Conservation (phyloP, 257 asterid species). For the Nicotiana attenuata region DNA sequence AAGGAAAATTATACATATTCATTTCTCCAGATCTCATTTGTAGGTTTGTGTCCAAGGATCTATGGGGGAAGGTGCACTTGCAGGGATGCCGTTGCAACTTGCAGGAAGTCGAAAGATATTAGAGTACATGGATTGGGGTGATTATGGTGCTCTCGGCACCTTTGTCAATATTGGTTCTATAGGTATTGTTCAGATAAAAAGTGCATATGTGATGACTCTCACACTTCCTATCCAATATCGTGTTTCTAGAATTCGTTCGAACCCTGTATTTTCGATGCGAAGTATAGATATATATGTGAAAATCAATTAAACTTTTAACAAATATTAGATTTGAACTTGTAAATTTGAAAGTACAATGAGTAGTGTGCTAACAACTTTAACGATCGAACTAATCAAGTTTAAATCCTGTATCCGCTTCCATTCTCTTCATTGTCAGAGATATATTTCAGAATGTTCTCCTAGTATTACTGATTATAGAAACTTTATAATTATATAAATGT, state of each 20-base stretch:
- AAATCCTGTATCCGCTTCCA: background rate
- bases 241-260: background rate
- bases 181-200: constrained; percentile 32
- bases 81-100: constrained; percentile 96
- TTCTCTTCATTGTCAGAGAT: too few relatives aligned
- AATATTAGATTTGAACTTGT: too few relatives aligned
- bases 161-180: constrained; percentile 79
- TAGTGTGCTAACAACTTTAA: too few relatives aligned
- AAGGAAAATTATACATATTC: constrained; percentile 5
- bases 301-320: too few relatives aligned
- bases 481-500: background rate
- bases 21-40: constrained; percentile 13
- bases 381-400: too few relatives aligned
- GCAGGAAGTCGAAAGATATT: constrained; percentile 85
- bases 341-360: too few relatives aligned
- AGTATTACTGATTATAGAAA: background rate
- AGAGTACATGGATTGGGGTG: constrained; percentile 99
- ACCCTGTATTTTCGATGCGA: too few relatives aligned
- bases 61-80: constrained; percentile 89
- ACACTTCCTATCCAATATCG: background rate
- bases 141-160: constrained; percentile 72
- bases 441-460: background rate
- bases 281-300: too few relatives aligned
- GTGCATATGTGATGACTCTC: background rate
- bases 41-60: constrained; percentile 99